phyloP scores from a whole-genome alignment of 2,329 filamentous ascomycete species.

The Fusarium floridanum region DNA sequence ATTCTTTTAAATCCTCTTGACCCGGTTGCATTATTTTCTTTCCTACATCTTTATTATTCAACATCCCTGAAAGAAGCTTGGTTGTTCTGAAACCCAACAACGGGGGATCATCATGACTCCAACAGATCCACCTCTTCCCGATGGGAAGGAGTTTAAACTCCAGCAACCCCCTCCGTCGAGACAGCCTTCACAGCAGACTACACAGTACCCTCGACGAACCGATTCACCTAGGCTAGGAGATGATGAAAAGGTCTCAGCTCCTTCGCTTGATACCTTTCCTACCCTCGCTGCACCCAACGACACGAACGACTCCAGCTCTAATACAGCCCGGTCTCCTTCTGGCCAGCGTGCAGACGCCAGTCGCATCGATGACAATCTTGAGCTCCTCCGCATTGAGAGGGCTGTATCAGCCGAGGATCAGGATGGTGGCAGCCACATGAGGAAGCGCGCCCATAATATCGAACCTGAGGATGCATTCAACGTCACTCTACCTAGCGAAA shows the following conservation, averaged over 20 bases:
- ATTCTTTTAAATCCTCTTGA: conserved; percentile 6
- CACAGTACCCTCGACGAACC: conserved; percentile 13
- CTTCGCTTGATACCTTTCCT: conserved; percentile 50
- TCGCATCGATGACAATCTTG: conserved; percentile 63
- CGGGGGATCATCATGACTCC: conserved; percentile 31
- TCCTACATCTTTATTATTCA: not conserved
- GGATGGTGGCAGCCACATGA: conserved; percentile 44
- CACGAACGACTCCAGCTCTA: conserved; percentile 31
- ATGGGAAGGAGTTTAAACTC: conserved; percentile 36
- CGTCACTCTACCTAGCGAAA: conserved; percentile 45
- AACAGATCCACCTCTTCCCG: conserved; percentile 35
- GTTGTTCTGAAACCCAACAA: conserved; percentile 3
- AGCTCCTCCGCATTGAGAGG: conserved; percentile 62
- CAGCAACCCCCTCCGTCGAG: conserved; percentile 32
- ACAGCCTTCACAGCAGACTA: conserved; percentile 27
- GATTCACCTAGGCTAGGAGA: conserved; percentile 7
- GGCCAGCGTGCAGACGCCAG: conserved; percentile 51
- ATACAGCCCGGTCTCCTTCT: conserved; percentile 41
- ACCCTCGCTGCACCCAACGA: conserved; percentile 43
- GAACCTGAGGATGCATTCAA: conserved; percentile 63
- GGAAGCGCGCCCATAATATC: conserved; percentile 50
- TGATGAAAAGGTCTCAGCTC: conserved; percentile 43
- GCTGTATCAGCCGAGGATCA: conserved; percentile 60
- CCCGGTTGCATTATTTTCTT: not conserved
- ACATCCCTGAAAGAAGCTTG: conserved; percentile 4